Percentiles rank a stretch among this genome's conserved stretches.
Conservation (phyloP, 768 basidiomycete species). For the Cyclocybe aegerita region DNA sequence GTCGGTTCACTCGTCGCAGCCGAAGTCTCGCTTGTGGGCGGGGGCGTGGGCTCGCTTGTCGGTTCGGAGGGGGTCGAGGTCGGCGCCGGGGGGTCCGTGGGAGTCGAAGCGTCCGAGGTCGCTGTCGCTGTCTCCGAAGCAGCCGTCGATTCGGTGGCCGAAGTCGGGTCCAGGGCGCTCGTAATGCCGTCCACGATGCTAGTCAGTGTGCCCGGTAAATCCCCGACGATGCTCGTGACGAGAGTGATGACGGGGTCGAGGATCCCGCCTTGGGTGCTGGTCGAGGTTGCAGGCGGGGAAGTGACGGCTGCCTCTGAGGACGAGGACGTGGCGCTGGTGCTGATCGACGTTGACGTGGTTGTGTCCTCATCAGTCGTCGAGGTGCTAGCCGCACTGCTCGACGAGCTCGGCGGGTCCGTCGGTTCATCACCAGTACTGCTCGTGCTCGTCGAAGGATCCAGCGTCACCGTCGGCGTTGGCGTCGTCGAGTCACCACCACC, state of each 20-base stretch:
- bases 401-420: neutral
- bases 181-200: neutral
- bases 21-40: neutral
- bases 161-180: constrained; percentile 5
- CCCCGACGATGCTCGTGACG: neutral
- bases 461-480: neutral
- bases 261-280: neutral
- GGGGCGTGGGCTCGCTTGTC: neutral
- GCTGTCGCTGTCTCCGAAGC: neutral
- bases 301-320: neutral
- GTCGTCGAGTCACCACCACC: neutral
- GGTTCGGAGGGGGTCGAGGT: neutral
- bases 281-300: neutral
- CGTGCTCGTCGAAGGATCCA: neutral
- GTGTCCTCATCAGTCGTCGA: neutral
- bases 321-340: constrained; percentile 1
- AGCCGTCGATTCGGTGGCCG: neutral
- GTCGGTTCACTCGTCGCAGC: neutral
- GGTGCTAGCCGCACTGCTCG: neutral
- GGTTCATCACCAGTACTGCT: neutral
- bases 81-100: neutral
- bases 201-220: neutral
- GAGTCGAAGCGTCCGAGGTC: neutral
- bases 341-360: neutral
- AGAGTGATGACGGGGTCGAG: neutral